A percentile compares a stretch with the other conserved stretches of the same genome.
Conservation (phyloP, 169 alveolate species). For the Cyclospora cayetanensis region DNA sequence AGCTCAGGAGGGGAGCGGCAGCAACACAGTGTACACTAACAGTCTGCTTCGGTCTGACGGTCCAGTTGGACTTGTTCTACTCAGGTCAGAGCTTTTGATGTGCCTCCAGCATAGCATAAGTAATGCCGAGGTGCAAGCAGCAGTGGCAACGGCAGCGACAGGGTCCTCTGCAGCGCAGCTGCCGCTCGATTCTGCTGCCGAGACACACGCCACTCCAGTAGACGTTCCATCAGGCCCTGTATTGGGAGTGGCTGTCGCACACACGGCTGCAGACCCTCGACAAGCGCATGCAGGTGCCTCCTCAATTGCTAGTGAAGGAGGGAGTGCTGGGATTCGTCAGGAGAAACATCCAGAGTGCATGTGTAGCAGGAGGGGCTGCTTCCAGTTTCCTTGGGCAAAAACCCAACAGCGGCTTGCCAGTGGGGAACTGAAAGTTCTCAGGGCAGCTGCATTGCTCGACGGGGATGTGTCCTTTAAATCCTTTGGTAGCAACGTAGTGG, state of each 20-base stretch:
- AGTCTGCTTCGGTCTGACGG: not conserved
- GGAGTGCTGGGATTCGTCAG: too few relatives aligned
- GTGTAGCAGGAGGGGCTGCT: constrained; percentile 4
- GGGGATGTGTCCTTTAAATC: constrained; percentile 2
- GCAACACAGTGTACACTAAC: not conserved
- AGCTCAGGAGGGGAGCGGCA: not conserved
- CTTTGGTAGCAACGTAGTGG: constrained; percentile 6
- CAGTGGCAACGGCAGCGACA: not conserved
- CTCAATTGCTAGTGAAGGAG: too few relatives aligned
- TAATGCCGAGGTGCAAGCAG: not conserved
- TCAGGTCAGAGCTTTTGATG: constrained; percentile 23
- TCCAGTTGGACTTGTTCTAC: not conserved
- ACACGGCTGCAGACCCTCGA: not conserved
- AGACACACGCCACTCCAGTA: too few relatives aligned
- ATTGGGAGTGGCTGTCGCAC: not conserved
- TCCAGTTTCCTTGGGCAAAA: not conserved
- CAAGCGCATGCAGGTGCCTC: too few relatives aligned
- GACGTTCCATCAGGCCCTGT: not conserved
- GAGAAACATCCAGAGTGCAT: not conserved
- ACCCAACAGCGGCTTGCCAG: constrained; percentile 34
- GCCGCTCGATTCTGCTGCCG: too few relatives aligned
- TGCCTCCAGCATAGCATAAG: constrained; percentile 7
- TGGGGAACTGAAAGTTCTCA: constrained; percentile 17
- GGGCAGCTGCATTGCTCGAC: constrained; percentile 28
- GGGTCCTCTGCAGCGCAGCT: not conserved